Evolutionary conservation across 2,329 filamentous ascomycete genomes (phyloP).

Genomic region (Aspergillus ochraceus): DNA sequence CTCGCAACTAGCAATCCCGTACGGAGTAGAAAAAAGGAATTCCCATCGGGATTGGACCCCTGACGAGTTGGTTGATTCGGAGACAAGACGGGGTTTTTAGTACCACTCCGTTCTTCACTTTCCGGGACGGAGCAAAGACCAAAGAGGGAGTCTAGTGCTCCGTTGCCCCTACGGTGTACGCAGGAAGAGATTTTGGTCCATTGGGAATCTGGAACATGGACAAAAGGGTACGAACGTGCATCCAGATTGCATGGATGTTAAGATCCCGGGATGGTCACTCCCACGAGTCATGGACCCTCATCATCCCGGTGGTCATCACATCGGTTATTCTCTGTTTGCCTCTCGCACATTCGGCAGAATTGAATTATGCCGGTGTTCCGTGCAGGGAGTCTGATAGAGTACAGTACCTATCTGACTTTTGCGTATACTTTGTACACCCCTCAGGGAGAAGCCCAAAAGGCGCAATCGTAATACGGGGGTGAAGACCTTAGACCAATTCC

Average conservation of each 20-base stretch:
- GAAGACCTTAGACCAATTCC: neutral
- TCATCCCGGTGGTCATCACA: neutral
- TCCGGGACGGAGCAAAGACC: neutral
- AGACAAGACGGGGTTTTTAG: neutral
- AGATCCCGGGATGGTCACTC: neutral
- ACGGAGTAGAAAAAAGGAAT: neutral
- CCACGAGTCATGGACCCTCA: neutral
- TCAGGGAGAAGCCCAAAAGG: neutral
- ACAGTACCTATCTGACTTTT: too few relatives aligned
- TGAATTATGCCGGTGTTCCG: neutral
- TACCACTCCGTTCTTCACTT: neutral
- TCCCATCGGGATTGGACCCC: neutral
- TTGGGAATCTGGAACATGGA: neutral
- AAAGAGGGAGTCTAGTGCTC: neutral
- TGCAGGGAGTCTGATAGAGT: neutral
- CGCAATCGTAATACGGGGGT: neutral
- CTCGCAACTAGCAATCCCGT: neutral
- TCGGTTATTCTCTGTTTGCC: neutral
- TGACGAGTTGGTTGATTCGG: neutral
- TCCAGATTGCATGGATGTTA: neutral
- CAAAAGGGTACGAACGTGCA: neutral
- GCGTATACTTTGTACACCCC: too few relatives aligned
- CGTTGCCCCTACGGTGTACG: neutral
- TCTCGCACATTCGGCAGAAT: neutral
- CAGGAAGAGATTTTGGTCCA: neutral